These are phyloP conservation scores for Taiwanofungus camphoratus DNA, from an alignment of 1,284 basidiomycete species.

Conservation along the genomic window DNA sequence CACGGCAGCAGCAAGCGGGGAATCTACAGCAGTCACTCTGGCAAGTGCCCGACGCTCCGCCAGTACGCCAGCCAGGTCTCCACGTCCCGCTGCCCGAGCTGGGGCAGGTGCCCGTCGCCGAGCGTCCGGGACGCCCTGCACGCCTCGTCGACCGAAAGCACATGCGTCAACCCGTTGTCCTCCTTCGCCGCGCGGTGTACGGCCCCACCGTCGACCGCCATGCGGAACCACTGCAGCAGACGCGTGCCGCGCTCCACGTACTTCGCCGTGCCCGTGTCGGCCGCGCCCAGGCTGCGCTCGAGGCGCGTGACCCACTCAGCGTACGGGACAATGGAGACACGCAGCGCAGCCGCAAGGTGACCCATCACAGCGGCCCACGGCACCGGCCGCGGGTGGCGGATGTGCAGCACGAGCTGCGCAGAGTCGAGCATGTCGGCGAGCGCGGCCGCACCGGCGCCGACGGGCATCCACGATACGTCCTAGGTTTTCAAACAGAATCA, in stretches of 20 bases:
- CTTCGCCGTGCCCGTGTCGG: background rate
- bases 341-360: slow-evolving; percentile 9
- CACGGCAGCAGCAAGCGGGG: too few relatives aligned
- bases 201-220: background rate
- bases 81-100: slow-evolving; percentile 4
- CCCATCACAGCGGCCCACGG: slow-evolving; percentile 10
- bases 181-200: background rate
- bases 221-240: slow-evolving; percentile 8
- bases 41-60: slow-evolving; percentile 3
- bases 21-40: too few relatives aligned
- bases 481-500: background rate
- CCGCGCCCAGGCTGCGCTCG: slow-evolving; percentile 1
- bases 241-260: slow-evolving; percentile 3
- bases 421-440: slow-evolving; percentile 15
- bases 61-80: slow-evolving; percentile 8
- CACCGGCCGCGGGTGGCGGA: slow-evolving; percentile 7
- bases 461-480: slow-evolving; percentile 19
- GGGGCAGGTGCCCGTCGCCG: background rate
- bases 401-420: slow-evolving; percentile 3
- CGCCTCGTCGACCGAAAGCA: background rate
- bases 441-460: slow-evolving; percentile 13
- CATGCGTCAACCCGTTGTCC: background rate
- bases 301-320: slow-evolving; percentile 13
- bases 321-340: slow-evolving; percentile 14
- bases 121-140: background rate